Evolutionary conservation across 2,329 filamentous ascomycete species (phyloP).

Genomic region (Apiospora marii): DNA sequence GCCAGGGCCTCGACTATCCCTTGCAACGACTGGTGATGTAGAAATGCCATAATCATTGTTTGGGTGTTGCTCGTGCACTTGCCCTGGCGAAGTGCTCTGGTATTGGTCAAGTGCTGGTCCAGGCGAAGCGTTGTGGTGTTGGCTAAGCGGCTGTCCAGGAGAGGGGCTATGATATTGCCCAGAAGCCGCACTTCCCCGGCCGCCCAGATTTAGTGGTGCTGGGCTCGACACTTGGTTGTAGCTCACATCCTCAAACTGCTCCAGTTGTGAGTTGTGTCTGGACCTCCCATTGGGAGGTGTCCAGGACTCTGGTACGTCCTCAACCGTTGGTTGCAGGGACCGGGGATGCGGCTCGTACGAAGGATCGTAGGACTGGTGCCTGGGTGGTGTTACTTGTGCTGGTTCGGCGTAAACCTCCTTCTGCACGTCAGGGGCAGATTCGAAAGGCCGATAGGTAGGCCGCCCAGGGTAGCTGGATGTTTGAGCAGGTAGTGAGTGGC

Average conservation of each 20-base stretch:
- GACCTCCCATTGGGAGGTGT: conserved; percentile 40
- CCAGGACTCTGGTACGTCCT: conserved; percentile 67
- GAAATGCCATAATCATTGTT: conserved; percentile 25
- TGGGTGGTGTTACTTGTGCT: conserved; percentile 47
- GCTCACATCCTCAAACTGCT: conserved; percentile 48
- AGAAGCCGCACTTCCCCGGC: conserved; percentile 44
- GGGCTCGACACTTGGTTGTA: conserved; percentile 52
- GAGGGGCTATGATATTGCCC: conserved; percentile 41
- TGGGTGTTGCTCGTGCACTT: conserved; percentile 9
- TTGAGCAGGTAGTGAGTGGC: conserved; percentile 52
- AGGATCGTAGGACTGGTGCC: conserved; percentile 61
- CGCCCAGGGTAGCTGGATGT: conserved; percentile 59
- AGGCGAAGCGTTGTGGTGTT: conserved; percentile 1
- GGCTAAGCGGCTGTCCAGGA: conserved; percentile 36
- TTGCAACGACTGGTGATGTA: conserved; percentile 11
- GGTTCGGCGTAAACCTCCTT: conserved; percentile 46
- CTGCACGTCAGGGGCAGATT: conserved; percentile 53
- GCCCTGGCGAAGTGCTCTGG: conserved; percentile 43
- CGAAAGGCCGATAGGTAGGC: conserved; percentile 60
- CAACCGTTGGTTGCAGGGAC: conserved; percentile 68
- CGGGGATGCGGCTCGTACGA: conserved; percentile 55
- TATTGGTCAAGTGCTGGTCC: conserved; percentile 28
- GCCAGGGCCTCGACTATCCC: conserved; percentile 19
- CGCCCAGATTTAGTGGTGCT: conserved; percentile 54
- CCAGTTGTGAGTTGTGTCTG: conserved; percentile 34